Base-by-base conservation (phyloP, 2,329 filamentous ascomycete genomes). In the Ascochyta pisi region DNA sequence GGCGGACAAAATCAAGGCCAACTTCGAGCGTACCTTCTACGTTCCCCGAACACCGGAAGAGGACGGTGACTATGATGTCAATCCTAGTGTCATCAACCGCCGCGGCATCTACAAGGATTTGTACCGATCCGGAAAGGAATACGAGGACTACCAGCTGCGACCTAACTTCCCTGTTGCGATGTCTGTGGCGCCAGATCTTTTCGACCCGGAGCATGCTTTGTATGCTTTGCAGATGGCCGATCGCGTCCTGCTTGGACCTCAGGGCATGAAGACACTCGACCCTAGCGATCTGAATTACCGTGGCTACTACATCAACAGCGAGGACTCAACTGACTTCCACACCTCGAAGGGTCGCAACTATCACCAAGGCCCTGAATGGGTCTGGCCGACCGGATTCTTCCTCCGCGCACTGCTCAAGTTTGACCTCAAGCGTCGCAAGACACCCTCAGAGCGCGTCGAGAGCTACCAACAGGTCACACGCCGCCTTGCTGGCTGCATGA, bases 21-120 rank as follows among this genome's bases (percentile, higher is more conserved):
- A 89, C 80, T 99, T 99, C 75, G 95, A 99, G 78, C 86, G 88
- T 51, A 93, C 90, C 76, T 99, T 95, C 82, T 98, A 91, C 70
- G 83, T 99, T 27, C 95, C 95, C 0, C 66, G 83, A 13, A 82
- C 88, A 33, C 70, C 87, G 0, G 81, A 83, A 0, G 88, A 96
- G 1, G 94, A 96, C 75, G 71, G 73, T 46, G 79, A 88, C 46
- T 92, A 96, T 78, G 91, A 95, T 61, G 83, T 99, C 67, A 92
- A 97, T 75, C 67, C 90, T 0, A 79, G 78, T 13, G 82, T 97
- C 43, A 79, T 98, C 79, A 96, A 96, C 77, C 90, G 95, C 45
- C 87, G 93, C 22, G 96, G 95, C 58, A 96, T 99, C 71, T 99
- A 99, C 86, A 99, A 99, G 79, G 95, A 99, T 74, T 80, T 98